Conservation (phyloP, 768 basidiomycete genomes). For the Cantharellus anzutake region DNA sequence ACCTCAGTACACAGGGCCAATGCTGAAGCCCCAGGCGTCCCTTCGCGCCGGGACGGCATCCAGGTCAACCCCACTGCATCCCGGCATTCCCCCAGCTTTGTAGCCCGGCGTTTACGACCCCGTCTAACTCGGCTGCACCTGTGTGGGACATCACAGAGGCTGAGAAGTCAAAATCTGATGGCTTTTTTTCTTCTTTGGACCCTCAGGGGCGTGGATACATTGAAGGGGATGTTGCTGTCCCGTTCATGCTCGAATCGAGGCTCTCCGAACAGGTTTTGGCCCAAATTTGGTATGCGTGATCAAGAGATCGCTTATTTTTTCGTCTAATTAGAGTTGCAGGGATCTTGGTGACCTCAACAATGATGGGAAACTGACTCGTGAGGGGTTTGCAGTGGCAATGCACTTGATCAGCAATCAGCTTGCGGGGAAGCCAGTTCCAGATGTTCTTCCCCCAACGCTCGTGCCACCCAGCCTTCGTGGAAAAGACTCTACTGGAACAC, state of each 20-base stretch:
- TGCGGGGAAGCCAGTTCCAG: slow-evolving; percentile 57
- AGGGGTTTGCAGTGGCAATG: slow-evolving; percentile 92
- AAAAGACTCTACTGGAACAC: not conserved
- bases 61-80: slow-evolving; percentile 13
- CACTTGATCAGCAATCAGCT: slow-evolving; percentile 80
- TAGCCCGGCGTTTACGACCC: slow-evolving; percentile 2
- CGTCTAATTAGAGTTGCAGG: slow-evolving; percentile 27
- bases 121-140: slow-evolving; percentile 7
- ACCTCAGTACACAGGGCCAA: slow-evolving; percentile 31
- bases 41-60: not conserved
- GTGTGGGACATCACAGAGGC: slow-evolving; percentile 69
- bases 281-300: slow-evolving; percentile 56
- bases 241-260: slow-evolving; percentile 85
- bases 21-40: slow-evolving; percentile 7
- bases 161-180: slow-evolving; percentile 64
- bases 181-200: slow-evolving; percentile 71
- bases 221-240: slow-evolving; percentile 86
- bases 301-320: not conserved
- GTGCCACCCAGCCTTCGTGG: slow-evolving; percentile 66
- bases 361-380: slow-evolving; percentile 69
- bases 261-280: slow-evolving; percentile 72
- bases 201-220: slow-evolving; percentile 54
- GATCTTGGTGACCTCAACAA: slow-evolving; percentile 82
- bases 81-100: slow-evolving; percentile 5
- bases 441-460: slow-evolving; percentile 46